A percentile compares a stretch with the other conserved stretches of the same genome.
These are phyloP conservation scores for Aureobasidium sp. DNA, from an alignment of 2,329 filamentous ascomycete genomes.

Conservation along the genomic window DNA sequence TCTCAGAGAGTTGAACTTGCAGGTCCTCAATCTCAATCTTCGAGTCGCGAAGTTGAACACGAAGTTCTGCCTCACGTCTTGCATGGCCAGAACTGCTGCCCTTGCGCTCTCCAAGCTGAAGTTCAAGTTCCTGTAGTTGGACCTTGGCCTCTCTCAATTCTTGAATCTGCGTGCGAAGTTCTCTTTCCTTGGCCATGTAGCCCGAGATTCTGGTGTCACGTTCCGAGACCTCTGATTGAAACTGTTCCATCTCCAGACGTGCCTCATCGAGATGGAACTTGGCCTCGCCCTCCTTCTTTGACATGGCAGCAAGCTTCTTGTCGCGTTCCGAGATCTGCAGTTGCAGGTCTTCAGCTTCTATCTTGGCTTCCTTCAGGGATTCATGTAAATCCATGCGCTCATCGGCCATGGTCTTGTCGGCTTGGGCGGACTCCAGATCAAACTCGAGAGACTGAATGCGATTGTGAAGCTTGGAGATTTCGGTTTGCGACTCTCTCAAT, in stretches of 20 bases:
- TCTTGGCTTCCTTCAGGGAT: slow-evolving; percentile 54
- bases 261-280: slow-evolving; percentile 59
- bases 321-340: slow-evolving; percentile 64
- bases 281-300: slow-evolving; percentile 51
- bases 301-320: slow-evolving; percentile 51
- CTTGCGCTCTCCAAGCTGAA: slow-evolving; percentile 41
- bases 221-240: slow-evolving; percentile 50
- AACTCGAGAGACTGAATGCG: slow-evolving; percentile 50
- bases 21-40: slow-evolving; percentile 26
- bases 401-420: slow-evolving; percentile 41
- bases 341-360: slow-evolving; percentile 49
- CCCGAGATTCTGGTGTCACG: slow-evolving; percentile 23
- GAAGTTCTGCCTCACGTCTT: slow-evolving; percentile 33
- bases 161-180: slow-evolving; percentile 29
- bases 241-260: slow-evolving; percentile 30
- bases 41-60: slow-evolving; percentile 27
- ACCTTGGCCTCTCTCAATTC: slow-evolving; percentile 25
- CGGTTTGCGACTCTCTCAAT: slow-evolving; percentile 29
- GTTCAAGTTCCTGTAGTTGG: slow-evolving; percentile 28
- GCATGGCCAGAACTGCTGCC: slow-evolving; percentile 29
- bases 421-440: slow-evolving; percentile 48
- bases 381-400: slow-evolving; percentile 54
- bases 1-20: slow-evolving; percentile 35
- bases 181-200: slow-evolving; percentile 27
- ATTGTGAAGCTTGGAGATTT: slow-evolving; percentile 37